These are phyloP conservation scores for Pyrenochaeta sp. DNA, from an alignment of 2,329 filamentous ascomycete genomes.

Conservation along the genomic window DNA sequence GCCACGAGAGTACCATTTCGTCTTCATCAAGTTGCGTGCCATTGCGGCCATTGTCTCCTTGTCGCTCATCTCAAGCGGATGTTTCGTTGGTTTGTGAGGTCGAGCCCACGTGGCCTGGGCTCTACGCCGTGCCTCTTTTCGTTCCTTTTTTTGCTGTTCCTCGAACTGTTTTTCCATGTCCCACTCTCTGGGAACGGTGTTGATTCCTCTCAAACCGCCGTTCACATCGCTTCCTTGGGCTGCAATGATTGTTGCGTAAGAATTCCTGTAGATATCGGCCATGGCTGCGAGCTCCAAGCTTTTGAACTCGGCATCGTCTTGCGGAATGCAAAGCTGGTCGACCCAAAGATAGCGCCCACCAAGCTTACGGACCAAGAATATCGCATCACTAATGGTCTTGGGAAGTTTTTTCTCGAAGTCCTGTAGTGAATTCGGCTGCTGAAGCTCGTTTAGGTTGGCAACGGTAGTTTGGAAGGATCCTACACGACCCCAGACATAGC, in stretches of 20 bases:
- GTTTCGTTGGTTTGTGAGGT: neutral
- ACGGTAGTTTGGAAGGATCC: neutral
- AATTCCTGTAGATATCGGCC: slow-evolving; percentile 44
- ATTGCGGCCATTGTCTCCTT: too few species aligned
- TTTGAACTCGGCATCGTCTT: slow-evolving; percentile 20
- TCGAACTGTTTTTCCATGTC: neutral
- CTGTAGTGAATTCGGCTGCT: neutral
- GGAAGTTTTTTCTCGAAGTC: slow-evolving; percentile 3
- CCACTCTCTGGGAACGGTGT: neutral
- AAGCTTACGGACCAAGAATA: slow-evolving; percentile 6
- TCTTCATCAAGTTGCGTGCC: too few species aligned
- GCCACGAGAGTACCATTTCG: slow-evolving; percentile 15
- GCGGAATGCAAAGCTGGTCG: slow-evolving; percentile 21
- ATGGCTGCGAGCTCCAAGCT: slow-evolving; percentile 38
- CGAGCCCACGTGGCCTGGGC: too few species aligned
- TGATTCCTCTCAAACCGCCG: slow-evolving; percentile 12
- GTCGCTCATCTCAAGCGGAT: neutral
- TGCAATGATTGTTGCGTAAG: slow-evolving; percentile 45
- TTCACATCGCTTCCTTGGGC: slow-evolving; percentile 30
- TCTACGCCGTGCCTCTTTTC: too few species aligned
- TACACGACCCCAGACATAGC: neutral
- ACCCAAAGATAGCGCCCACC: slow-evolving; percentile 19
- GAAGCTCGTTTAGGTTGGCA: neutral
- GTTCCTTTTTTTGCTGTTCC: too few species aligned
- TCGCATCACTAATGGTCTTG: slow-evolving; percentile 8